These are phyloP conservation scores for Solanum pinnatisectum DNA, from an alignment of 257 asterid species.

Conservation along the genomic window DNA sequence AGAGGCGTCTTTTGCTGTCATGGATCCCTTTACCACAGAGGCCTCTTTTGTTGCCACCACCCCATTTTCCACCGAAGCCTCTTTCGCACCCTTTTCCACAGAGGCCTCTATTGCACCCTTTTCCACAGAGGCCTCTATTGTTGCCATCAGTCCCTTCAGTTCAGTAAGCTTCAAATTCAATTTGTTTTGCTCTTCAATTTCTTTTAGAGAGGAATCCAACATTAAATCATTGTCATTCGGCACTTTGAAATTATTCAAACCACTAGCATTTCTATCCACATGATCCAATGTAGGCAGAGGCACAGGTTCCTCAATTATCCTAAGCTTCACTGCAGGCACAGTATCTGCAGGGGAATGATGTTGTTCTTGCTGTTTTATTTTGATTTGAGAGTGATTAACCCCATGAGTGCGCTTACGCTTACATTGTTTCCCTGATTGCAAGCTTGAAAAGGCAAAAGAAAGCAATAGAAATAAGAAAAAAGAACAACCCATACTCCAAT, in stretches of 20 bases:
- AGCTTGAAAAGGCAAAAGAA: slow-evolving; percentile 23
- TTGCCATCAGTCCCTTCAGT: slow-evolving; percentile 29
- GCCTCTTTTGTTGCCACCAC: slow-evolving; percentile 4
- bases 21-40: not conserved
- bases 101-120: not conserved
- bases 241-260: slow-evolving; percentile 14
- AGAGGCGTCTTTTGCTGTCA: not conserved
- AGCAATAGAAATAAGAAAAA: not conserved
- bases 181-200: slow-evolving; percentile 29
- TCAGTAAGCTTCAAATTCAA: slow-evolving; percentile 53
- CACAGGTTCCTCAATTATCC: slow-evolving; percentile 5
- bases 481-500: not conserved
- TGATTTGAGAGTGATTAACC: slow-evolving; percentile 37
- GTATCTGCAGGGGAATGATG: slow-evolving; percentile 2
- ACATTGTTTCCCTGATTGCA: slow-evolving; percentile 33
- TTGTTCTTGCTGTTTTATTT: slow-evolving; percentile 29
- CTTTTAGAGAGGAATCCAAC: slow-evolving; percentile 18
- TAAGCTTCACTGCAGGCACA: slow-evolving; percentile 4
- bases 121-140: slow-evolving; percentile 11
- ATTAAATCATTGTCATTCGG: slow-evolving; percentile 28
- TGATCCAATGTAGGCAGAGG: not conserved
- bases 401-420: slow-evolving; percentile 51
- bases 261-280: not conserved
- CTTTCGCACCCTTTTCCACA: not conserved
- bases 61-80: not conserved